Base-by-base conservation (phyloP, 805 yeast genomes). In the Candida germanica region DNA sequence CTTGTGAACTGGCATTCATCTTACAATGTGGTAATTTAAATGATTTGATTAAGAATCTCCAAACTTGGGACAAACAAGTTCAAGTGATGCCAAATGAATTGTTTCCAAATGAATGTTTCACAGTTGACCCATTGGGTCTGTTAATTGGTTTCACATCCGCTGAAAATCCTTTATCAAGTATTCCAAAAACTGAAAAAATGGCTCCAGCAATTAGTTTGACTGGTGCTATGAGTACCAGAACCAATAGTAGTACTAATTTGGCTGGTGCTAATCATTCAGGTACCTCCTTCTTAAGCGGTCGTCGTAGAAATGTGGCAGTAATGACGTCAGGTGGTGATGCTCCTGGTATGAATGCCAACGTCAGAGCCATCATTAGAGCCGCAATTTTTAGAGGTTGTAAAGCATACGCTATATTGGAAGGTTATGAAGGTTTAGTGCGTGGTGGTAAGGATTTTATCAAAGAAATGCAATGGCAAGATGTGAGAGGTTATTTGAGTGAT, bases 271-370 rank as follows among this genome's bases (percentile, higher is more conserved):
- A 47, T 11, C 34, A 54, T 14, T n/a, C n/a, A n/a, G 23, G 9
- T 20, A 6, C 6, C 6, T 10, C 10, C 9, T 40, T 46, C 6
- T 41, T 53, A 12, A 49, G 44, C 17, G 49, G 46, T 5, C 46
- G 33, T 16, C 49, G 63, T 50, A 66, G 79, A 61, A 77, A 79
- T 48, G 86, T 93, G 46, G 98, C 95, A 4, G 93, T 93, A 33
- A 88, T 93, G 91, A 93, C 98, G 5, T 87, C 96, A 1, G 98
- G 98, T 50, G 98, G 99, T 63, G 99, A 93, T 58, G 85, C 98
- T 35, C 98, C 94, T 20, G 99, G 99, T 53, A 93, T 93, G 98
- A 87, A 88, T 62, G 91, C 97, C 4, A 86, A 82, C 18, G 98
- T 93, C 6, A 75, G 98, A 45, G 95, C 98, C 0, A 95, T 93